These are phyloP conservation scores for Suhomyces wounanorum DNA, from an alignment of 1,139 yeast species.

Conservation along the genomic window DNA sequence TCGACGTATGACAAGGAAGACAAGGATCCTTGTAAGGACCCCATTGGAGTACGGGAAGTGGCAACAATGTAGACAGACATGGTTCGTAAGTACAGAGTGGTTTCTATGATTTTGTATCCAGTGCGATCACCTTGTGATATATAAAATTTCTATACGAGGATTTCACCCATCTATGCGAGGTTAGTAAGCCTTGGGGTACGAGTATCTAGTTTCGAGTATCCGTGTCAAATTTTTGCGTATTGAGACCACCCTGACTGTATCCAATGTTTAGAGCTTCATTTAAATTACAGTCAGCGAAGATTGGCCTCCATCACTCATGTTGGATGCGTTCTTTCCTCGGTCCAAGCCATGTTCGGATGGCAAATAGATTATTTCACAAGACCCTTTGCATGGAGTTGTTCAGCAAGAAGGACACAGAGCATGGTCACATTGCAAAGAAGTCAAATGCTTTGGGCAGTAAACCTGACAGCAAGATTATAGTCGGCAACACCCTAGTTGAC, in stretches of 20 bases:
- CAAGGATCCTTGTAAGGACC: constrained; percentile 85
- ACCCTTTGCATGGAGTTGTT: not conserved
- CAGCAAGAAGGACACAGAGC: not conserved
- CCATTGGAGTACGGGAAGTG: constrained; percentile 92
- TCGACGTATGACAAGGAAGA: constrained; percentile 77
- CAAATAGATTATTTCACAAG: not conserved
- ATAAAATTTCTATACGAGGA: constrained; percentile 8
- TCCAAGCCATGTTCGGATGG: not conserved
- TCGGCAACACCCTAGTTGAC: not conserved
- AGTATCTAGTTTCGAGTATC: not conserved
- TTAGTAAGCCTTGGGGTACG: not conserved
- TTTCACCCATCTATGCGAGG: constrained; percentile 1
- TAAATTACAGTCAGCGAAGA: not conserved
- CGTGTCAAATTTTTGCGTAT: not conserved
- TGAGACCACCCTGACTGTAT: not conserved
- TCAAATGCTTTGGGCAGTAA: not conserved
- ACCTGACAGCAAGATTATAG: no score
- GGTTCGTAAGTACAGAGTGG: constrained; percentile 1
- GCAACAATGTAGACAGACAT: constrained; percentile 81
- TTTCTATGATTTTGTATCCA: not conserved
- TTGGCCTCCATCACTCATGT: not conserved
- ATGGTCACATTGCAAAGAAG: not conserved
- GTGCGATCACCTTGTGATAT: constrained; percentile 6
- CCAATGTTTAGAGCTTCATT: not conserved
- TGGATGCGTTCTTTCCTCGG: not conserved